Evolutionary conservation across 306 rosid species (phyloP).

Genomic region (Luffa aegyptiaca): DNA sequence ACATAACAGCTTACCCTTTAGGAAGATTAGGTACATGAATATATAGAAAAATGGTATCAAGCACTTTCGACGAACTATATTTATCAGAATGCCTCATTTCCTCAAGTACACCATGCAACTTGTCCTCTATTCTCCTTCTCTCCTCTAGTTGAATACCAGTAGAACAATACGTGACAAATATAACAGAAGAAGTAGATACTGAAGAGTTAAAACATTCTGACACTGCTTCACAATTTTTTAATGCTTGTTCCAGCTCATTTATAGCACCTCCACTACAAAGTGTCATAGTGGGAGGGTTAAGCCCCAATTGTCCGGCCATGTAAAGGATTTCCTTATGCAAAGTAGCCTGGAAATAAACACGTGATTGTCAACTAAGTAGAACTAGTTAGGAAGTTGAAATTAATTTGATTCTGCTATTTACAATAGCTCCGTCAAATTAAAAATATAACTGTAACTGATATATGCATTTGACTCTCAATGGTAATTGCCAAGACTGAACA

Average conservation of each 20-base stretch:
- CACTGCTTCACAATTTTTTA: slow-evolving; percentile 89
- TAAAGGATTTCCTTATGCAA: slow-evolving; percentile 74
- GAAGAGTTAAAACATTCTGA: slow-evolving; percentile 66
- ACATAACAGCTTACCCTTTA: slow-evolving; percentile 41
- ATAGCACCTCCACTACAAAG: slow-evolving; percentile 57
- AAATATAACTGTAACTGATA: neutral
- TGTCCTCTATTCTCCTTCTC: slow-evolving; percentile 39
- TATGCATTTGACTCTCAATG: neutral
- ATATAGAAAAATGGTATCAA: slow-evolving; percentile 54
- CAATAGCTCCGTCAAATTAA: neutral
- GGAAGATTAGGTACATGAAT: slow-evolving; percentile 81
- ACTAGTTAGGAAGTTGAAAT: neutral
- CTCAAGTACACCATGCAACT: slow-evolving; percentile 37
- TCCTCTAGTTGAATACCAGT: slow-evolving; percentile 30
- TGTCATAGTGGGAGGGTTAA: slow-evolving; percentile 83
- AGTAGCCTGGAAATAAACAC: slow-evolving; percentile 60
- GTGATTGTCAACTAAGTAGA: neutral
- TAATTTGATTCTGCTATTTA: neutral
- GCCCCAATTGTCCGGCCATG: slow-evolving; percentile 99
- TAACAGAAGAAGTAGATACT: slow-evolving; percentile 53
- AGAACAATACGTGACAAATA: slow-evolving; percentile 68
- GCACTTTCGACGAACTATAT: slow-evolving; percentile 19
- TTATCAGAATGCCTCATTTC: slow-evolving; percentile 39
- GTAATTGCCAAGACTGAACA: neutral
- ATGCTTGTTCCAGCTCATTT: slow-evolving; percentile 67